Evolutionary conservation across 208 protist genomes (phyloP).

Genomic region (Trypanosoma grayi): DNA sequence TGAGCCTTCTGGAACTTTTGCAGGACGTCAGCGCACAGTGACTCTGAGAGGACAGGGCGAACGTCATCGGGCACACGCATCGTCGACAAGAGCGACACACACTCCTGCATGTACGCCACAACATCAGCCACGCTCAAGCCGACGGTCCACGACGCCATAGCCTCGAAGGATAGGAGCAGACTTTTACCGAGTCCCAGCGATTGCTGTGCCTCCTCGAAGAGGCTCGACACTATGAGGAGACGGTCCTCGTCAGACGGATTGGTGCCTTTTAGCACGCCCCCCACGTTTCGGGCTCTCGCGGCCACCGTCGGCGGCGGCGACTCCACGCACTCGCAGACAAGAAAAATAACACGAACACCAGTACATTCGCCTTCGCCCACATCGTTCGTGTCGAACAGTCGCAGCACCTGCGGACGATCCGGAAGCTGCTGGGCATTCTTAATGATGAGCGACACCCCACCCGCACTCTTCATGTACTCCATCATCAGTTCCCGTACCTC

Average conservation of each 20-base stretch:
- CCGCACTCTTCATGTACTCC: conserved; percentile 27
- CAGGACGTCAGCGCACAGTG: conserved; percentile 49
- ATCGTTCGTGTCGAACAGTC: conserved; percentile 32
- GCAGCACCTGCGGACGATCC: conserved; percentile 41
- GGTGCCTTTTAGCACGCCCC: conserved; percentile 63
- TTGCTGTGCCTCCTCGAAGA: conserved; percentile 30
- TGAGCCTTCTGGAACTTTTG: conserved; percentile 68
- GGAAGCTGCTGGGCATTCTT: conserved; percentile 55
- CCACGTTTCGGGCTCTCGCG: conserved; percentile 56
- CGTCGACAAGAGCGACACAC: conserved; percentile 24
- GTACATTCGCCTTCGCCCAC: neutral
- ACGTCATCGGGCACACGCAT: conserved; percentile 18
- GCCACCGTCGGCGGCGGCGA: conserved; percentile 61
- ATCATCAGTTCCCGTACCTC: conserved; percentile 35
- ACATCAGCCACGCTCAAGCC: conserved; percentile 69
- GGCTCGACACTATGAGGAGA: conserved; percentile 22
- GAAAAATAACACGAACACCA: conserved; percentile 37
- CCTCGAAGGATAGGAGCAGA: conserved; percentile 46
- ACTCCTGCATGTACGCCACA: conserved; percentile 50
- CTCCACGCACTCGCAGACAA: conserved; percentile 75
- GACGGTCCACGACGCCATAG: conserved; percentile 69
- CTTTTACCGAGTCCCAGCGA: conserved; percentile 29
- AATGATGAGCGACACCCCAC: conserved; percentile 44
- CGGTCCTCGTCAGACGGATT: conserved; percentile 74
- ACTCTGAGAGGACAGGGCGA: conserved; percentile 56